phyloP scores from a whole-genome alignment of 2,329 filamentous ascomycete species.

The Stachybotrys echinatus region DNA sequence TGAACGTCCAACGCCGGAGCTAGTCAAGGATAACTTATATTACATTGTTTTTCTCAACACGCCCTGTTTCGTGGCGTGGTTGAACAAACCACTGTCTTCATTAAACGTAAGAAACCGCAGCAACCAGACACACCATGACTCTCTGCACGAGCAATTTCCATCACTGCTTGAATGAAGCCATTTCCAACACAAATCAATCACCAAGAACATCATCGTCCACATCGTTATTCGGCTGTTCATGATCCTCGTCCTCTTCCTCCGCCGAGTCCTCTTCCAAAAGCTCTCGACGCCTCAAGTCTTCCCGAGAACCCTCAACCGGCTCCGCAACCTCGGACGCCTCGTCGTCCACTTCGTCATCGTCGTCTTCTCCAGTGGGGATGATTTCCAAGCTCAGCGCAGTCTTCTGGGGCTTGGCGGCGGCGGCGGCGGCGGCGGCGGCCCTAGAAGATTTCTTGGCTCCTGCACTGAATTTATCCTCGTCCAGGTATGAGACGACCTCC shows the following conservation, averaged over 20 bases:
- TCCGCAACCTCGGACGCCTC: conserved; percentile 43
- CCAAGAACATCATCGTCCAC: conserved; percentile 41
- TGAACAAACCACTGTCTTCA: too few relatives aligned
- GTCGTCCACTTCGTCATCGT: conserved; percentile 32
- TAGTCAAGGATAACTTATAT: too few relatives aligned
- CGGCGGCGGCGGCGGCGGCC: conserved; percentile 17
- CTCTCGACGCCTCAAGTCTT: conserved; percentile 51
- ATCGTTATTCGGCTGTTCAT: conserved; percentile 22
- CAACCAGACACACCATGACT: too few relatives aligned
- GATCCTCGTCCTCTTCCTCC: conserved; percentile 27
- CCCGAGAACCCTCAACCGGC: conserved; percentile 53
- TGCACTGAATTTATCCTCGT: conserved; percentile 55
- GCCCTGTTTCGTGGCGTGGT: too few relatives aligned
- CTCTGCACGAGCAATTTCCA: neutral
- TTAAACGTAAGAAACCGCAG: too few relatives aligned
- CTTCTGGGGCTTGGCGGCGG: conserved; percentile 25
- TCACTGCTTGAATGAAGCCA: neutral
- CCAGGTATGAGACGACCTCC: conserved; percentile 75
- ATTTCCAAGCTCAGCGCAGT: conserved; percentile 36
- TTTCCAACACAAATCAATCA: too few relatives aligned
- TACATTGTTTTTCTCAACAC: too few relatives aligned
- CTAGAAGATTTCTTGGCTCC: conserved; percentile 32
- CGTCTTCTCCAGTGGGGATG: conserved; percentile 35
- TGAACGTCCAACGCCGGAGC: too few relatives aligned
- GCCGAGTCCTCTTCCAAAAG: conserved; percentile 46